Percentiles rank a stretch among this genome's conserved stretches.
Conservation (phyloP, 306 rosid genomes). For the Dalbergia oliveri region DNA sequence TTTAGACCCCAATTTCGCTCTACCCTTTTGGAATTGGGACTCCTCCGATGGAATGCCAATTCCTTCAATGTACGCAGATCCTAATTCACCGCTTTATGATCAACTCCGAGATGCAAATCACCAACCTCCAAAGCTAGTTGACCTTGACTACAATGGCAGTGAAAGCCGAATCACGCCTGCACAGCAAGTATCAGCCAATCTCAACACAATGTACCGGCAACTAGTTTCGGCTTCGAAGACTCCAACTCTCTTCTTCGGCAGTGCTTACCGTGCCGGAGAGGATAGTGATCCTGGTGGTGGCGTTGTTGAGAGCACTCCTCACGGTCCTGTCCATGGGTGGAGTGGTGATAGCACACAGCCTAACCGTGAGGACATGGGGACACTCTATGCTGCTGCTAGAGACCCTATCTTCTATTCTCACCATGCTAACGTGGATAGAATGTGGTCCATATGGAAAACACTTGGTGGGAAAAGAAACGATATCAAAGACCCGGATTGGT, state of each 20-base stretch:
- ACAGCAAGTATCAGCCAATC: conserved; percentile 38
- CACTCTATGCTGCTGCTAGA: conserved; percentile 72
- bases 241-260: conserved; percentile 64
- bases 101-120: conserved; percentile 52
- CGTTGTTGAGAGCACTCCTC: conserved; percentile 65
- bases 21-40: conserved; percentile 90
- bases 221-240: conserved; percentile 66
- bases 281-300: conserved; percentile 65
- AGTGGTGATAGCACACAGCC: conserved; percentile 63
- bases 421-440: conserved; percentile 78
- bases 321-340: conserved; percentile 70
- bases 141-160: conserved; percentile 53
- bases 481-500: conserved; percentile 61
- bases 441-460: conserved; percentile 79
- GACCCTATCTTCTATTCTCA: conserved; percentile 79
- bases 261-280: conserved; percentile 66
- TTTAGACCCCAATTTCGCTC: conserved; percentile 64
- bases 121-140: conserved; percentile 63
- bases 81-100: conserved; percentile 67
- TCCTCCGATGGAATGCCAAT: conserved; percentile 64
- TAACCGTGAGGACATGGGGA: conserved; percentile 76
- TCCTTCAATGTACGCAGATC: conserved; percentile 57
- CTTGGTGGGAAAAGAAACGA: conserved; percentile 61
- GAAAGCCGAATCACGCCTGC: not conserved
- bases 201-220: conserved; percentile 69